These are phyloP conservation scores for Auricularia cornea DNA, from an alignment of 768 basidiomycete species.

Conservation along the genomic window DNA sequence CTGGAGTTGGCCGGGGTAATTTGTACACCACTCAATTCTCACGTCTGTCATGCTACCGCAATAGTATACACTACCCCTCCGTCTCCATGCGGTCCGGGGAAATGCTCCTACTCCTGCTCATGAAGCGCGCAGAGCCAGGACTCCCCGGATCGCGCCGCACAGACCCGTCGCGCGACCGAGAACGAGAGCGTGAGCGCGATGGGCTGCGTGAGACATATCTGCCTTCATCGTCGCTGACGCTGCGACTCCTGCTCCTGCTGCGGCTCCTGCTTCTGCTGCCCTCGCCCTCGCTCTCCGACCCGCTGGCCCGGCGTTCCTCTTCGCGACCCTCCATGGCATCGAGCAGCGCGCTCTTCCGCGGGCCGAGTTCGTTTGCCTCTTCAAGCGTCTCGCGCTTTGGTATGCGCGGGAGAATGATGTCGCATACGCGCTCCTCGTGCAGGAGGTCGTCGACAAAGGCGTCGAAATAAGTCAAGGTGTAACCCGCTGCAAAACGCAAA, in stretches of 20 bases:
- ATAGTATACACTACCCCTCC: not conserved
- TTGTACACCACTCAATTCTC: too few species aligned
- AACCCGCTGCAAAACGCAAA: conserved; percentile 53
- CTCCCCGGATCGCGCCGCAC: conserved; percentile 37
- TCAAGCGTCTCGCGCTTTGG: conserved; percentile 80
- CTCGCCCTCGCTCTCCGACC: conserved; percentile 26
- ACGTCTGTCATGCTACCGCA: too few species aligned
- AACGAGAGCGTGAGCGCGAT: conserved; percentile 35
- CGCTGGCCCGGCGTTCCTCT: conserved; percentile 37
- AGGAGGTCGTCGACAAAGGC: conserved; percentile 83
- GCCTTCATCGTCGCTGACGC: conserved; percentile 10
- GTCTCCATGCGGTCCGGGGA: conserved; percentile 42
- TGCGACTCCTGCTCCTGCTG: conserved; percentile 27
- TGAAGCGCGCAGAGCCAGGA: not conserved
- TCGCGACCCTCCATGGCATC: conserved; percentile 70
- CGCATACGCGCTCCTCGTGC: conserved; percentile 87
- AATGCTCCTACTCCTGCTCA: conserved; percentile 31
- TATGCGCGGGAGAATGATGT: conserved; percentile 89
- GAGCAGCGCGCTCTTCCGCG: conserved; percentile 77
- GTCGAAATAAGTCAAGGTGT: conserved; percentile 79
- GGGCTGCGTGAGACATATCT: conserved; percentile 62
- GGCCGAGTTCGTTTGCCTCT: conserved; percentile 83
- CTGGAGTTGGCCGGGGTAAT: too few species aligned
- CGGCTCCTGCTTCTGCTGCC: conserved; percentile 25
- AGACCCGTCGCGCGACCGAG: conserved; percentile 28